phyloP scores from a whole-genome alignment of 768 basidiomycete genomes.

The Kwoniella mangroviensis region DNA sequence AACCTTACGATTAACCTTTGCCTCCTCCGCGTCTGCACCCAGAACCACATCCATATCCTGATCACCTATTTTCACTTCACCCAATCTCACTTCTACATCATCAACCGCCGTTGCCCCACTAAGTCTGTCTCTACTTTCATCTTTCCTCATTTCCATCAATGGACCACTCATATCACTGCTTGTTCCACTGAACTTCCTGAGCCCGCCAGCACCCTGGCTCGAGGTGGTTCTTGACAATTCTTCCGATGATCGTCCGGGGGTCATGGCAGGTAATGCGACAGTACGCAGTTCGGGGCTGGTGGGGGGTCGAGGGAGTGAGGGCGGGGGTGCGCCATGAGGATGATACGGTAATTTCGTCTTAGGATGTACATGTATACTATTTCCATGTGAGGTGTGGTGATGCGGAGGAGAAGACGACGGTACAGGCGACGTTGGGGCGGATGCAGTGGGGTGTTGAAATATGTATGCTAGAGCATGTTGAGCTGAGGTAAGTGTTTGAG shows the following conservation, averaged over 20 bases:
- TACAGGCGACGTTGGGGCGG: conserved; percentile 39
- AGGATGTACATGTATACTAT: neutral
- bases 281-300: conserved; percentile 32
- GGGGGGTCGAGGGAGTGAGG: conserved; percentile 29
- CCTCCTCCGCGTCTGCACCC: conserved; percentile 38
- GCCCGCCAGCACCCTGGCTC: neutral
- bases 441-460: conserved; percentile 38
- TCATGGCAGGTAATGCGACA: conserved; percentile 35
- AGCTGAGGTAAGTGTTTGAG: conserved; percentile 4
- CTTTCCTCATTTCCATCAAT: conserved; percentile 12
- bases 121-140: conserved; percentile 26
- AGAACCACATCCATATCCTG: conserved; percentile 20
- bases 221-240: conserved; percentile 18
- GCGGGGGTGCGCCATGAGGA: conserved; percentile 11
- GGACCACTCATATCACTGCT: conserved; percentile 12
- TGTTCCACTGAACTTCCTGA: conserved; percentile 14
- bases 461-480: conserved; percentile 20
- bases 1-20: conserved; percentile 43
- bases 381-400: neutral
- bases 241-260: conserved; percentile 25
- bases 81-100: neutral
- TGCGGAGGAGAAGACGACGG: conserved; percentile 1
- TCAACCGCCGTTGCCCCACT: conserved; percentile 25
- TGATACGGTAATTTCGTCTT: conserved; percentile 16
- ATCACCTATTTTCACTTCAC: conserved; percentile 8